A percentile compares a stretch with the other conserved stretches of the same genome.
Evolutionary conservation across 139 green algal genomes (phyloP).

Genomic region (Dunaliella primolecta): DNA sequence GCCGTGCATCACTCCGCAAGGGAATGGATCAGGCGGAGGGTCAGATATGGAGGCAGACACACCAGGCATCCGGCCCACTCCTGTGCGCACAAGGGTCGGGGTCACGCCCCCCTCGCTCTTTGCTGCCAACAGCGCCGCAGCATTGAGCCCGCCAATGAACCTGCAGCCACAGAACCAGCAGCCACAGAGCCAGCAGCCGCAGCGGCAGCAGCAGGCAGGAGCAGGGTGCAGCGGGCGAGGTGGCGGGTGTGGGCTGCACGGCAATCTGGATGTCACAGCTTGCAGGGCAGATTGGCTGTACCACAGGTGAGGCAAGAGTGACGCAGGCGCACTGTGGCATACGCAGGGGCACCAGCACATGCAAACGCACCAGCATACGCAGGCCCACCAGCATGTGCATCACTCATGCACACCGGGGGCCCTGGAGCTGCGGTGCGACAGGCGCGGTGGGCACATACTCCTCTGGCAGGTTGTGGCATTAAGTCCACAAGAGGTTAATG

Average conservation of each 20-base stretch:
- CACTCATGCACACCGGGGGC: no score
- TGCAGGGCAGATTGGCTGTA: conserved; percentile 74
- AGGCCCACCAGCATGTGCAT: no score
- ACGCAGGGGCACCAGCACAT: no score
- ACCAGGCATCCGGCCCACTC: background rate
- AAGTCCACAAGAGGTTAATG: no score
- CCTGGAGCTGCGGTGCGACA: no score
- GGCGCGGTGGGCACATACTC: no score
- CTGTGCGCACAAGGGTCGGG: background rate
- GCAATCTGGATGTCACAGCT: conserved; percentile 70
- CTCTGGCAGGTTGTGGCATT: no score
- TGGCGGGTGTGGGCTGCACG: conserved; percentile 57
- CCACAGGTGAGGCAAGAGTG: conserved; percentile 35
- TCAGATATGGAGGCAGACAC: background rate
- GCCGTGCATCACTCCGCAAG: background rate
- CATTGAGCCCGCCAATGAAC: background rate
- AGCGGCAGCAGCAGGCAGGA: conserved; percentile 2
- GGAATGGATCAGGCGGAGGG: background rate
- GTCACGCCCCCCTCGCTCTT: no score
- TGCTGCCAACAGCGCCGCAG: background rate
- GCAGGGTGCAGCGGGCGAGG: background rate
- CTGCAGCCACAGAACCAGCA: conserved; percentile 4
- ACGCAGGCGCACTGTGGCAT: no score
- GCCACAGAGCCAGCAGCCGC: background rate
- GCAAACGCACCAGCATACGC: no score